Base-by-base conservation (phyloP, 75 land plant genomes). In the Ceratopteris richardii region DNA sequence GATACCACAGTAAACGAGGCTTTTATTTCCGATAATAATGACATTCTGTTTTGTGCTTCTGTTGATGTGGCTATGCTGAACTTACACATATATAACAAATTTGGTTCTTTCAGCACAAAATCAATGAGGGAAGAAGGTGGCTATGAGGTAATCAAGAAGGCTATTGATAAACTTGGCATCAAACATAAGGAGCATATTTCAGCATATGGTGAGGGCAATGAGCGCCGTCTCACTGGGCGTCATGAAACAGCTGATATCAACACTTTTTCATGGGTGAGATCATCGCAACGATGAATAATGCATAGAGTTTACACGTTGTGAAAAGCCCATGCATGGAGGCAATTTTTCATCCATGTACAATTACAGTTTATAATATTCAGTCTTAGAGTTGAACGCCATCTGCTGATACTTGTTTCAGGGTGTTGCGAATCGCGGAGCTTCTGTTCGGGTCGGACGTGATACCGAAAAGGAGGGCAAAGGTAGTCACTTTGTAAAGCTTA, bases 301-400 rank as follows among this genome's bases (percentile, higher is more conserved):
- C 90, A 86, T 71, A 86, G 90, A 44, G 84, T 83, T 55, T 86
- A n/a, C n/a, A n/a, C n/a, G n/a, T n/a, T n/a, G n/a, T 70, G 93
- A n/a, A n/a, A n/a, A n/a, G n/a, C n/a, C n/a, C n/a, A n/a, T n/a
- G n/a, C n/a, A n/a, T n/a, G n/a, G n/a, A n/a, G n/a, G n/a, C n/a
- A n/a, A n/a, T n/a, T n/a, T n/a, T n/a, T n/a, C n/a, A n/a, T n/a
- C n/a, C n/a, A n/a, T n/a, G n/a, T n/a, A n/a, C n/a, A n/a, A n/a
- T n/a, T n/a, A n/a, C n/a, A n/a, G n/a, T n/a, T n/a, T n/a, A n/a
- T n/a, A n/a, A n/a, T n/a, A n/a, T n/a, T n/a, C n/a, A n/a, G n/a
- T n/a, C n/a, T n/a, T n/a, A n/a, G n/a, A n/a, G n/a, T n/a, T n/a
- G n/a, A n/a, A n/a, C n/a, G n/a, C n/a, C n/a, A n/a, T n/a, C n/a